Evolutionary conservation across 1,284 basidiomycete genomes (phyloP).

Genomic region (Cryptococcus neoformans): DNA sequence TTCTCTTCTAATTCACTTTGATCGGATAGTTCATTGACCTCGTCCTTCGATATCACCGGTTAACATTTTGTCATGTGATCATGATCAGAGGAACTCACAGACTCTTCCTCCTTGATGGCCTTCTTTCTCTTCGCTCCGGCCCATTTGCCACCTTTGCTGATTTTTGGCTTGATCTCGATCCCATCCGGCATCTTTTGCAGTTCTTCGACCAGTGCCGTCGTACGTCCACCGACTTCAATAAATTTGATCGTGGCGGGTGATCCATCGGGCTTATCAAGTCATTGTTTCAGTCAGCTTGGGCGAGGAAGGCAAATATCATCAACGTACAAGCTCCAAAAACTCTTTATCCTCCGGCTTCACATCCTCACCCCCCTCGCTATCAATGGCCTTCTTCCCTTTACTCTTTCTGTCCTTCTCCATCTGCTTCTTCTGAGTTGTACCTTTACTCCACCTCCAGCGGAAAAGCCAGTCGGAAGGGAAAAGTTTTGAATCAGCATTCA

Average conservation of each 20-base stretch:
- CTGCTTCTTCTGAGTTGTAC: conserved; percentile 57
- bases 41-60: background rate
- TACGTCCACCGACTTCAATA: conserved; percentile 75
- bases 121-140: conserved; percentile 14
- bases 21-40: conserved; percentile 6
- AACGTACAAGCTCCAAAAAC: conserved; percentile 56
- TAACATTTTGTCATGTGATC: background rate
- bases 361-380: conserved; percentile 20
- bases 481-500: conserved; percentile 66
- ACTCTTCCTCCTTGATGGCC: conserved; percentile 8
- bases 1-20: conserved; percentile 2
- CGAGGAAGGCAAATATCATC: background rate
- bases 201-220: conserved; percentile 68
- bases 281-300: background rate
- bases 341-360: conserved; percentile 39
- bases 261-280: conserved; percentile 61
- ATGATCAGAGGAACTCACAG: conserved; percentile 10
- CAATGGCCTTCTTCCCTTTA: conserved; percentile 8
- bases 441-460: conserved; percentile 61
- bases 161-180: conserved; percentile 41
- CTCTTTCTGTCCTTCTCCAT: conserved; percentile 16
- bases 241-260: conserved; percentile 68
- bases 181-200: conserved; percentile 57
- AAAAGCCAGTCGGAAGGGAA: conserved; percentile 61
- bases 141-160: conserved; percentile 28